These are phyloP conservation scores for Calonectria crousiana DNA, from an alignment of 2,329 filamentous ascomycete species.

Conservation along the genomic window DNA sequence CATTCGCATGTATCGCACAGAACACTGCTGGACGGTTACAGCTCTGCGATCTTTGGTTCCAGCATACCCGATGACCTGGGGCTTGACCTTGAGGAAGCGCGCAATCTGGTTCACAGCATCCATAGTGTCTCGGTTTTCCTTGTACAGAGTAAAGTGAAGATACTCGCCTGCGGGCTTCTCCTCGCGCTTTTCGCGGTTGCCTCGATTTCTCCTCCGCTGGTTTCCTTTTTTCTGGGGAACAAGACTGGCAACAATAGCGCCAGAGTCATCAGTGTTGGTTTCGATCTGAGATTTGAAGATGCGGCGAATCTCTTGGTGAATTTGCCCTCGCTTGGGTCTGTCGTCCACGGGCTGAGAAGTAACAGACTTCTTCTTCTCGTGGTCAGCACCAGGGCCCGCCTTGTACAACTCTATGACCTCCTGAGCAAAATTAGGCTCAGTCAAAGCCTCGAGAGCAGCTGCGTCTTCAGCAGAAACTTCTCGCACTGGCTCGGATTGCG, in stretches of 20 bases:
- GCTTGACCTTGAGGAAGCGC: slow-evolving; percentile 79
- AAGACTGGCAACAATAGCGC: slow-evolving; percentile 75
- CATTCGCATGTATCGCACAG: slow-evolving; percentile 65
- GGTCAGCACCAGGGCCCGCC: slow-evolving; percentile 46
- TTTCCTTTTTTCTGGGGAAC: slow-evolving; percentile 60
- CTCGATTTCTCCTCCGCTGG: slow-evolving; percentile 44
- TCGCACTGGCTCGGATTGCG: slow-evolving; percentile 35
- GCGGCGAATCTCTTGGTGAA: slow-evolving; percentile 76
- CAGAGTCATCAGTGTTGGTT: slow-evolving; percentile 71
- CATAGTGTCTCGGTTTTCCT: slow-evolving; percentile 98
- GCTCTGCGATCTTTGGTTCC: slow-evolving; percentile 93
- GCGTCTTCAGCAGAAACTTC: slow-evolving; percentile 51
- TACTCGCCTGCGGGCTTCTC: slow-evolving; percentile 73
- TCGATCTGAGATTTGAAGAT: slow-evolving; percentile 85
- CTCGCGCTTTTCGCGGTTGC: slow-evolving; percentile 39
- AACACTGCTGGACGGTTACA: slow-evolving; percentile 86
- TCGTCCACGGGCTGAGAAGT: slow-evolving; percentile 58
- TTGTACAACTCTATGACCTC: slow-evolving; percentile 58
- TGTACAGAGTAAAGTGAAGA: slow-evolving; percentile 92
- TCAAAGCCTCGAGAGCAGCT: slow-evolving; percentile 52
- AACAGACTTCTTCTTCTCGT: slow-evolving; percentile 48
- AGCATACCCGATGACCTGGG: slow-evolving; percentile 79
- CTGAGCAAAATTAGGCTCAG: slow-evolving; percentile 54
- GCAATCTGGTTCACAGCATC: slow-evolving; percentile 84
- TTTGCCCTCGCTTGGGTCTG: slow-evolving; percentile 57